Percentiles rank a stretch among this genome's conserved stretches.
phyloP scores from a whole-genome alignment of 2,329 filamentous ascomycete species.

The Ceratocystis harringtonii region DNA sequence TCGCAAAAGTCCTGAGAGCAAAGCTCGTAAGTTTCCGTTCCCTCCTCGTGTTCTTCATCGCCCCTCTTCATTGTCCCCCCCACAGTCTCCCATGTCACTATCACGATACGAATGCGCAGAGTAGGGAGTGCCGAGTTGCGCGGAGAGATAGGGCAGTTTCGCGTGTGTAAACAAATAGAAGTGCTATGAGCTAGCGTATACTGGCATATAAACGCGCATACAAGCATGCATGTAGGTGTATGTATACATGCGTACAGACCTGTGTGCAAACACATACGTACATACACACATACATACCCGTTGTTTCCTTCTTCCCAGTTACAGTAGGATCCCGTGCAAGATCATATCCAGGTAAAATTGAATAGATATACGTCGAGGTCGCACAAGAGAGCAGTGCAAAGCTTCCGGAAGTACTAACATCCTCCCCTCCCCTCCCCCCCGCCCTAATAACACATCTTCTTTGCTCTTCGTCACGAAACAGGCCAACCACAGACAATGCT shows the following conservation, averaged over 20 bases:
- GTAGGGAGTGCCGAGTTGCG: too few relatives aligned
- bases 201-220: background rate
- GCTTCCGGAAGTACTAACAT: background rate
- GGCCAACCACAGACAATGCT: background rate
- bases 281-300: background rate
- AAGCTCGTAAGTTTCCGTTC: background rate
- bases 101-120: too few relatives aligned
- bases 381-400: background rate
- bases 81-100: too few relatives aligned
- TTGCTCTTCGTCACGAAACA: background rate
- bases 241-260: background rate
- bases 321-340: constrained; percentile 1
- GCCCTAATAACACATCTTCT: background rate
- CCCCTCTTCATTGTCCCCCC: too few relatives aligned
- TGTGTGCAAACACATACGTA: background rate
- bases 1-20: background rate
- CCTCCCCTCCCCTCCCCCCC: background rate
- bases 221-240: background rate
- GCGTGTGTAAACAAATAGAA: background rate
- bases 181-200: background rate
- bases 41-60: too few relatives aligned
- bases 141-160: too few relatives aligned
- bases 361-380: background rate
- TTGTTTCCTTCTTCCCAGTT: background rate
- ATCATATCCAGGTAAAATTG: background rate